These are phyloP conservation scores for Talaromyces pinophilus DNA, from an alignment of 2,329 filamentous ascomycete genomes.

Conservation along the genomic window DNA sequence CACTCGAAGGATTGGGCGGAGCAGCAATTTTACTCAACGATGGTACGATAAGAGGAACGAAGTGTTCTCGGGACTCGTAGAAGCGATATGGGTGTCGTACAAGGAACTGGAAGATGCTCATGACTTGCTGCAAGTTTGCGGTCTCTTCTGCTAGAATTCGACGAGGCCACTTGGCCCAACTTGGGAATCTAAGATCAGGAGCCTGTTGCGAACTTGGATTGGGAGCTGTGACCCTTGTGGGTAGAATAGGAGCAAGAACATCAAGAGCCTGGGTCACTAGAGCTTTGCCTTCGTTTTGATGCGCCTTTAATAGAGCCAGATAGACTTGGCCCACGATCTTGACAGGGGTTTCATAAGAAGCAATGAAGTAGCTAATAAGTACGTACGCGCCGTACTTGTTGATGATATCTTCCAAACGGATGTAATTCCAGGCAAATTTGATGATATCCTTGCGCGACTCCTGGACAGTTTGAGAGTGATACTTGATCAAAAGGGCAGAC, in stretches of 20 bases:
- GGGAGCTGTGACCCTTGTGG: conserved; percentile 67
- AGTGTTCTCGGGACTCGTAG: conserved; percentile 91
- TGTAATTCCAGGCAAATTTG: conserved; percentile 99
- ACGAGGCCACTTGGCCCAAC: conserved; percentile 87
- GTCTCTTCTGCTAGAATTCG: conserved; percentile 92
- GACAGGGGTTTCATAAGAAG: conserved; percentile 89
- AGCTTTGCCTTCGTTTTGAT: conserved; percentile 90
- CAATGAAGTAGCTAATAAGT: conserved; percentile 95
- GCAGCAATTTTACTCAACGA: conserved; percentile 86
- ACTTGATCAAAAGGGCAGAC: conserved; percentile 92
- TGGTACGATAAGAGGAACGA: conserved; percentile 82
- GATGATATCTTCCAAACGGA: conserved; percentile 96
- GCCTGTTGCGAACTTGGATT: conserved; percentile 52
- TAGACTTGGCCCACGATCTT: conserved; percentile 98
- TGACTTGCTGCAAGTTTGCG: conserved; percentile 92
- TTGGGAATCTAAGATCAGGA: conserved; percentile 70
- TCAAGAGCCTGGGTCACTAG: conserved; percentile 93
- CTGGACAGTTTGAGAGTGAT: conserved; percentile 82
- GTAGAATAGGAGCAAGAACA: conserved; percentile 89
- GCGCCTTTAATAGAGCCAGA: conserved; percentile 82
- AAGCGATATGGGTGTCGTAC: conserved; percentile 91
- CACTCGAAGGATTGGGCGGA: conserved; percentile 75
- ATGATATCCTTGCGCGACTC: conserved; percentile 97
- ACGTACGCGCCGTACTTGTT: conserved; percentile 99
- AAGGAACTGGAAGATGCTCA: conserved; percentile 95